Evolutionary conservation across 345 rosid species (phyloP), one percentile per base, ranked within the genome.

Genomic region (Syzygium aromaticum): DNA sequence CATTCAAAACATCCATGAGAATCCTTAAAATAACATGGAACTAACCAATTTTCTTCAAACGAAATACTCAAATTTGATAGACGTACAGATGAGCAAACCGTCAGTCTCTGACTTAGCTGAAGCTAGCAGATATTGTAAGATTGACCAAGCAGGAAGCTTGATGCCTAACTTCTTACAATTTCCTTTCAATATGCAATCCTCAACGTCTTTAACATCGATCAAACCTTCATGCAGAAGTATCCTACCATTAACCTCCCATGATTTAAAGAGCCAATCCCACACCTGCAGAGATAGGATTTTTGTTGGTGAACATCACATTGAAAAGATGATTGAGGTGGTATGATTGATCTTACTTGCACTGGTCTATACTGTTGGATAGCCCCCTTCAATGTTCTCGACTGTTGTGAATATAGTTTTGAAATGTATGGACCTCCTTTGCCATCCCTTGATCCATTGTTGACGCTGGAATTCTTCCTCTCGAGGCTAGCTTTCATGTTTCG

Each of bases 251-350:
- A 94, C 97, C 88, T 96, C 98, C 64, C 95, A 97, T 2, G 97
- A 92, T 93, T 93, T 95, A 86, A 97, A 97, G 85, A 97, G 87
- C 98, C 98, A 96, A 88, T 95, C 98, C 98, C 97, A 96, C 6
- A 96, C 96, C 99, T 97, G 89, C 33, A 77, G 77, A 59, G 86
- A 84, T 53, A 16, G 51, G 73, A 86, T 11, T 88, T 52, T 86
- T 67, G 38, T 52, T n/a, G 49, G 73, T 28, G 54, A 61, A 86
- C 49, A 87, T 64, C 53, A 52, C 2, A 51, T 14, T 9, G 17
- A 84, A 27, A 22, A 40, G 25, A 3, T 53, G 13, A 30, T 67
- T 59, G n/a, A 51, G 63, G 43, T 14, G 61, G 27, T 67, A 84
- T n/a, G 54, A 67, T 82, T 80, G 30, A 30, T 89, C 67, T 80